Conservation (phyloP, 1,284 basidiomycete species). For the Cutaneotrichosporon cutaneum region DNA sequence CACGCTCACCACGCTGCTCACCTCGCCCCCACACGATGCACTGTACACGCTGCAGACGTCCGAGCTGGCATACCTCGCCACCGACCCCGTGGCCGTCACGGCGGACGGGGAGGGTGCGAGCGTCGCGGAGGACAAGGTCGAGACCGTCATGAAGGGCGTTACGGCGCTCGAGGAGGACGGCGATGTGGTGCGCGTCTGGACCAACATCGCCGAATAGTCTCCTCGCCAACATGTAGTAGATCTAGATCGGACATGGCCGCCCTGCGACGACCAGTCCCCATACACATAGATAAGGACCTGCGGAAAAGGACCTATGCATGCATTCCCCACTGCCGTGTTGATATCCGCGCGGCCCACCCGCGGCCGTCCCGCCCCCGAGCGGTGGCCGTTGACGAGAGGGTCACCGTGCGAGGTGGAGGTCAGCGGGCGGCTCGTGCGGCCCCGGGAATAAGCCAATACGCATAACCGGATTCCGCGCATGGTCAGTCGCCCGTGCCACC, state of each 20-base stretch:
- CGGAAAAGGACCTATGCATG: not conserved
- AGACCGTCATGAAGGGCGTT: slow-evolving; percentile 34
- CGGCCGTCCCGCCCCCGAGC: not conserved
- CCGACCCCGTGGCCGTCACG: slow-evolving; percentile 33
- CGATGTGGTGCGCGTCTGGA: slow-evolving; percentile 51
- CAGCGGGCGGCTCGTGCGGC: too few relatives aligned
- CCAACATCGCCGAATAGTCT: slow-evolving; percentile 35
- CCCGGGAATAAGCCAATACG: not conserved
- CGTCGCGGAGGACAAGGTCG: slow-evolving; percentile 36
- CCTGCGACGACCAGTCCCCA: not conserved
- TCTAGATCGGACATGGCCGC: not conserved
- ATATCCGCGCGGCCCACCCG: not conserved
- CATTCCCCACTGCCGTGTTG: not conserved
- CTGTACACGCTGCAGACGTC: slow-evolving; percentile 33
- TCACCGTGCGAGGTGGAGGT: too few relatives aligned
- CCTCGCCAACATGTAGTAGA: not conserved
- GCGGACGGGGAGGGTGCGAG: slow-evolving; percentile 28
- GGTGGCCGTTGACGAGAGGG: too few relatives aligned
- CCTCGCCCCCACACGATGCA: slow-evolving; percentile 23
- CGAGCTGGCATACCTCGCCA: slow-evolving; percentile 44
- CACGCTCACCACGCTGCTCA: slow-evolving; percentile 27
- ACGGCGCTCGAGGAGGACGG: slow-evolving; percentile 44
- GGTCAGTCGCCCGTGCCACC: not conserved
- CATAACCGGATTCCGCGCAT: not conserved
- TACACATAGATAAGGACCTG: not conserved